Conservation (phyloP, 1,284 basidiomycete genomes). For the Sporisorium sorghi region DNA sequence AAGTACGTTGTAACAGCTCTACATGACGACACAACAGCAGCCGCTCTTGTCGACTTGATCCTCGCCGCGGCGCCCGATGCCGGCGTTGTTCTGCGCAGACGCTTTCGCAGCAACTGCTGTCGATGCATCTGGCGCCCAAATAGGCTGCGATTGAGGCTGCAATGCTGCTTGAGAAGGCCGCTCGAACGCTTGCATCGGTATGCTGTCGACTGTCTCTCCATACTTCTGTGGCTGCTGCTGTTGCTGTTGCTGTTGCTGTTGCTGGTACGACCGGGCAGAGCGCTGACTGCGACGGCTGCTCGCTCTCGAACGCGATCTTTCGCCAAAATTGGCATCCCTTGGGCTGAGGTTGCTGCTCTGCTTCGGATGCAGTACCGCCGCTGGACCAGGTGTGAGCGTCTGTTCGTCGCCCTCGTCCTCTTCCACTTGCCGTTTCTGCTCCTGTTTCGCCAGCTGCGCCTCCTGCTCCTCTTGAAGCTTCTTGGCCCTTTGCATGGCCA, state of each 20-base stretch:
- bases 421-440: slow-evolving; percentile 3
- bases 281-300: slow-evolving; percentile 23
- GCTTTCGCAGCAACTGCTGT: slow-evolving; percentile 1
- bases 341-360: slow-evolving; percentile 23
- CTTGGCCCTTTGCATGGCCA: slow-evolving; percentile 19
- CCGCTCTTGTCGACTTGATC: slow-evolving; percentile 24
- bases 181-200: slow-evolving; percentile 6
- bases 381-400: slow-evolving; percentile 10
- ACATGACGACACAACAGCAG: slow-evolving; percentile 56
- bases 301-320: slow-evolving; percentile 19
- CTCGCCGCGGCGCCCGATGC: slow-evolving; percentile 1
- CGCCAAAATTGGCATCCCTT: slow-evolving; percentile 3
- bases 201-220: background rate
- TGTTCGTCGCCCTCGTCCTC: slow-evolving; percentile 12
- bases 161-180: background rate
- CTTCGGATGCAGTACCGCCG: background rate
- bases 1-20: background rate
- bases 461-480: slow-evolving; percentile 24
- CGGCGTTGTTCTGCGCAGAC: background rate
- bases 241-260: slow-evolving; percentile 13
- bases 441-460: slow-evolving; percentile 16
- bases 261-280: slow-evolving; percentile 5
- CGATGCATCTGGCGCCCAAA: background rate
- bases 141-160: background rate
- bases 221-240: slow-evolving; percentile 1